Percentiles rank a stretch among this genome's conserved stretches.
Conservation (phyloP, 345 rosid species). For the Eucalyptus viminalis region DNA sequence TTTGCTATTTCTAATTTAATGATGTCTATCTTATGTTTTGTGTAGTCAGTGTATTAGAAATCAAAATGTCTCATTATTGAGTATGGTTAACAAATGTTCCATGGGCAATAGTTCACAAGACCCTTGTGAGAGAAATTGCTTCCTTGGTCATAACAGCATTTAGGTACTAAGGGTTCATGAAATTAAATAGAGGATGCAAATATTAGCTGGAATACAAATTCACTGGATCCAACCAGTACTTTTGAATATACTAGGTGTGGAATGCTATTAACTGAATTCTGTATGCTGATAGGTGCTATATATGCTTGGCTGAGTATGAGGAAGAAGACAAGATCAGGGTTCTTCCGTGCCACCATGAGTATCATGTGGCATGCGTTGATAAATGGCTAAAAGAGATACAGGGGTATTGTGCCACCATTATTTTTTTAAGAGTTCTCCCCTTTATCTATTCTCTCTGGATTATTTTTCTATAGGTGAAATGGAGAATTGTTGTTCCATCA, state of each 20-base stretch:
- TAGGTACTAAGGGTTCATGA: neutral
- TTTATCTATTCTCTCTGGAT: neutral
- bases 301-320: conserved; percentile 58
- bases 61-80: neutral
- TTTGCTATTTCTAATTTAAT: neutral
- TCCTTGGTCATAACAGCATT: neutral
- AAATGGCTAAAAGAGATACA: conserved; percentile 89
- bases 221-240: neutral
- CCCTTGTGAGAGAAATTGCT: neutral
- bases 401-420: conserved; percentile 35
- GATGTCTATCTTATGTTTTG: neutral
- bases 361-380: conserved; percentile 67
- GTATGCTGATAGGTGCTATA: conserved; percentile 40
- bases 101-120: neutral
- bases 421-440: neutral
- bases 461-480: neutral
- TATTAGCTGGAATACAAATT: neutral
- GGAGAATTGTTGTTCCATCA: neutral
- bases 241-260: neutral
- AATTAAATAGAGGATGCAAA: neutral
- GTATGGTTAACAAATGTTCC: neutral
- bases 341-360: conserved; percentile 78
- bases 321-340: conserved; percentile 61
- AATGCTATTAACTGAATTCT: neutral
- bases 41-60: neutral